Evolutionary conservation across 2,329 filamentous ascomycete genomes (phyloP), one percentile per base, ranked within the genome.

Genomic region (Trichoderma atrobrunneum): DNA sequence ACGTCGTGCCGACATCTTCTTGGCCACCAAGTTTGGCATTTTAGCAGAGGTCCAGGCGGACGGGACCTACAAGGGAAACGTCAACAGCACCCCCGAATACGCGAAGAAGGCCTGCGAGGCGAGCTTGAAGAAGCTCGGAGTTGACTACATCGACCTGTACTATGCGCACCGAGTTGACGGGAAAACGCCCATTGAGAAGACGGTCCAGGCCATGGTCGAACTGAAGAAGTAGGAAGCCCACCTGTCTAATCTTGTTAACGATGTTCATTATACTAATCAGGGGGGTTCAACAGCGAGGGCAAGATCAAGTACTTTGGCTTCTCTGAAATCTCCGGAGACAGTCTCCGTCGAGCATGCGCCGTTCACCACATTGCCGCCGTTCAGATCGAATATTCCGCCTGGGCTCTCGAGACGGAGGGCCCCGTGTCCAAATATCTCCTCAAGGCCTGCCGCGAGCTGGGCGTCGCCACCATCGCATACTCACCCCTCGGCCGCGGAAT

Each of bases 401-500:
- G 86, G 77, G 79, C 83, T 4, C 82, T 91, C 34, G 86, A 89
- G 51, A 88, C 92, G 73, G 91, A 93, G 76, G 84, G 83, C 8
- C 78, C 80, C 5, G 78, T 80, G 0, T 85, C 84, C 0, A 78
- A 84, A 32, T 3, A 70, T 11, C 80, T 91, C 2, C 80, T 91
- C 1, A 79, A 83, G 34, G 88, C 88, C 0, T 87, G 84, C 72
- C 84, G 86, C 24, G 87, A 90, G 76, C 85, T 91, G 3, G 89
- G 88, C 1, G 81, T 89, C 2, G 81, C 87, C 1, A 80, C 88
- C 8, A 83, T 92, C 2, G 85, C 87, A 2, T 90, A 89, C 79
- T 85, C 84, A 16, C 89, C 89, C 1, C 83, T 92, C 2, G 88
- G 88, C 3, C 84, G 88, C 1, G 89, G 89, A 5, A 79, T 91